Evolutionary conservation across 768 basidiomycete species (phyloP), one percentile per base, ranked within the genome.

Genomic region (Auriscalpium microsporum): DNA sequence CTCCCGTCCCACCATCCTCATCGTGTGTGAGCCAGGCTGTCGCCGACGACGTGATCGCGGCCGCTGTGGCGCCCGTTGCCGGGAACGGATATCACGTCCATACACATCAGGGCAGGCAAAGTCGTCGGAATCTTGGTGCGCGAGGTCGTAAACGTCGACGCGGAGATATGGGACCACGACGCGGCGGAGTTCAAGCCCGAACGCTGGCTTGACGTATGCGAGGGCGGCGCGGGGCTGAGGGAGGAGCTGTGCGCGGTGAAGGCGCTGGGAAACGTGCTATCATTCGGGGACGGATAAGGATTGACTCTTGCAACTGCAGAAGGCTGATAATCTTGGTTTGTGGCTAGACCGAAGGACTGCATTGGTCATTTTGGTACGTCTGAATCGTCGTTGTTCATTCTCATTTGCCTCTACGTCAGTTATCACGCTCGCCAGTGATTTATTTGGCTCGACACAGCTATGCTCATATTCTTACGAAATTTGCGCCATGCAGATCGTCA

Each of bases 131-230:
- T 62, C 2, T 54, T 57, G 1, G 42, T 62, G 21, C 52, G 61
- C 17, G 61, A 62, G 42, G 61, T 60, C 19, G 19, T 62, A 4
- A 58, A 62, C 40, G 45, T 52, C 0, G 57, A 58, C 37, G 42
- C 58, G 21, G 38, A 44, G 10, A 57, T 61, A 10, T 61, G 61
- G 61, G 61, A 61, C 11, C 3, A n/a, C 21, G 53, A 58, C 28
- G 61, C 61, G 8, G 10, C 28, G 17, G 44, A 16, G 10, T 62
- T 62, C 45, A 17, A 38, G 8, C 61, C 61, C 67, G 56, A 66
- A 63, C 63, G 58, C 14, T 58, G 58, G 58, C 33, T 58, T 3
- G 45, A 48, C 1, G 28, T 28, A 2, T 2, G 28, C 28, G 28
- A 28, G 28, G 28, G 28, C 4, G 44, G 13, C 8, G 48, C 28